phyloP scores from a whole-genome alignment of 1,284 basidiomycete genomes.

The Leccinum huronense region DNA sequence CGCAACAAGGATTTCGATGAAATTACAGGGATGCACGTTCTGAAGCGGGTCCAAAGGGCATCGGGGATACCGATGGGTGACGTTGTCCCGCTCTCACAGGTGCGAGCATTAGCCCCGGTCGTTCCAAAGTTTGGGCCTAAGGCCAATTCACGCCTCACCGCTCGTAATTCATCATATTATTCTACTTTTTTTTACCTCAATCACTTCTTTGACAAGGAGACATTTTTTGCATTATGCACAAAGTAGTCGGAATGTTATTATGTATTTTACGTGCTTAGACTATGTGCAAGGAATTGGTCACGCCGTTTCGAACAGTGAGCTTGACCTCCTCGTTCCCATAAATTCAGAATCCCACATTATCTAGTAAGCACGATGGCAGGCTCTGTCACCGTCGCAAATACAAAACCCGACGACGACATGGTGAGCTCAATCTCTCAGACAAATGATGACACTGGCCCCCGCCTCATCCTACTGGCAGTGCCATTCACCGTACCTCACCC shows the following conservation, averaged over 20 bases:
- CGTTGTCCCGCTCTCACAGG: background rate
- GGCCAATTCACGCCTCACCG: background rate
- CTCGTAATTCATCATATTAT: background rate
- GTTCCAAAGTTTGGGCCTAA: background rate
- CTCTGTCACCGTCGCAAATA: slow-evolving; percentile 8
- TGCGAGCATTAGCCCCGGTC: background rate
- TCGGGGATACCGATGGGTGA: background rate
- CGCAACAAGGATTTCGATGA: background rate
- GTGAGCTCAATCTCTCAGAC: slow-evolving; percentile 18
- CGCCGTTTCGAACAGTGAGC: too few species aligned
- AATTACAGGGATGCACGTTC: background rate
- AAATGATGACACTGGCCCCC: slow-evolving; percentile 13
- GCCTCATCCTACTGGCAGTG: too few species aligned
- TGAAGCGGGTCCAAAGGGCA: background rate
- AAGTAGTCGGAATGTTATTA: too few species aligned
- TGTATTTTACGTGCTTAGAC: too few species aligned
- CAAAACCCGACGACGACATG: slow-evolving; percentile 17
- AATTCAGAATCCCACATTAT: too few species aligned
- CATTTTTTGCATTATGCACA: background rate
- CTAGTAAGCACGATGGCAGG: too few species aligned
- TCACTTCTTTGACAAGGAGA: background rate
- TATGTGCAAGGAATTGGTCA: too few species aligned
- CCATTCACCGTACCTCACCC: too few species aligned
- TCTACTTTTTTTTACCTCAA: background rate
- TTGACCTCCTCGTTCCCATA: too few species aligned